Conservation (phyloP, 1,284 basidiomycete species). For the Microbotryum silenes-acaulis region DNA sequence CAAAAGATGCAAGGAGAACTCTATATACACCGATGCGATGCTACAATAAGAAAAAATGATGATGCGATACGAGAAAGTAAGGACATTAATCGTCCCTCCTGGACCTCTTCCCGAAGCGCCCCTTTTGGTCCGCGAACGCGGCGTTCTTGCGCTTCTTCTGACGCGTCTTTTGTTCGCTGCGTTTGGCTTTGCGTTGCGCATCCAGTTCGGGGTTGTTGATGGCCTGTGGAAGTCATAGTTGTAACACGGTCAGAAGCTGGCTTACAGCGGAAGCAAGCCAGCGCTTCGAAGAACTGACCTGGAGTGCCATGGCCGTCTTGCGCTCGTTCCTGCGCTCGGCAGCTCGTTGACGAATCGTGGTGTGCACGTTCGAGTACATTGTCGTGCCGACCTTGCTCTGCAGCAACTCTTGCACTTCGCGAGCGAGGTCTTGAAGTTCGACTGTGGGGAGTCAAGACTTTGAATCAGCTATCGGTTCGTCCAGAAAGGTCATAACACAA, state of each 20-base stretch:
- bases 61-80: neutral
- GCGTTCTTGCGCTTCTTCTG: slow-evolving; percentile 65
- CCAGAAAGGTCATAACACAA: neutral
- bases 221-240: slow-evolving; percentile 41
- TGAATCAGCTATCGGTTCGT: neutral
- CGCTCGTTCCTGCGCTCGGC: slow-evolving; percentile 64
- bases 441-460: slow-evolving; percentile 46
- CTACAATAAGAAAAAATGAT: neutral
- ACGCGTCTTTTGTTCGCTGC: slow-evolving; percentile 65
- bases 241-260: neutral
- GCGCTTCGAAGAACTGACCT: slow-evolving; percentile 44
- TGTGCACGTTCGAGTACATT: slow-evolving; percentile 70
- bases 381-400: slow-evolving; percentile 77
- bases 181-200: slow-evolving; percentile 55
- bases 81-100: neutral
- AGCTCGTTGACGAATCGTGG: slow-evolving; percentile 64
- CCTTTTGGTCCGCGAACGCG: slow-evolving; percentile 37
- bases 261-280: neutral
- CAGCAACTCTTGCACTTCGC: slow-evolving; percentile 80
- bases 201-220: slow-evolving; percentile 66
- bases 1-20: neutral
- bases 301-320: slow-evolving; percentile 56
- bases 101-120: slow-evolving; percentile 10
- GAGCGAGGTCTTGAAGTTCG: slow-evolving; percentile 70
- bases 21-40: neutral